Evolutionary conservation across 768 basidiomycete genomes (phyloP).

Genomic region (Tylopilus sp.): DNA sequence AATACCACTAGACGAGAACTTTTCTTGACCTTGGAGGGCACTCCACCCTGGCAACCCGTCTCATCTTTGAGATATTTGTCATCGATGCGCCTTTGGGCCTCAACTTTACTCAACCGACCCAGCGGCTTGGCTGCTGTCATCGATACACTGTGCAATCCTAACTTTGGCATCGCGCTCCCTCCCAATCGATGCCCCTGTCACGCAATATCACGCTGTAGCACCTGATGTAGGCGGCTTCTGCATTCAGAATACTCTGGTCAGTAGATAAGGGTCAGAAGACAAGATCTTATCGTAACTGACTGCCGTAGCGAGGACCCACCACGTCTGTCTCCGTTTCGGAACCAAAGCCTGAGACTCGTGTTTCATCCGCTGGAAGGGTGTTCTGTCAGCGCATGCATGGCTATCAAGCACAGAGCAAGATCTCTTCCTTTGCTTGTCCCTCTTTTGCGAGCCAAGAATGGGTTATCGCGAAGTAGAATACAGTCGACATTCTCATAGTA

Average conservation of each 20-base stretch:
- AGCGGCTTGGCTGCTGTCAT: constrained; percentile 70
- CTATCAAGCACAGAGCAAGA: too few species aligned
- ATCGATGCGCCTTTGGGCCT: constrained; percentile 88
- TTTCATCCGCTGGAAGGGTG: too few species aligned
- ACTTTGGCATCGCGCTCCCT: constrained; percentile 64
- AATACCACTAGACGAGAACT: constrained; percentile 87
- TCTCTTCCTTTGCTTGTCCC: too few species aligned
- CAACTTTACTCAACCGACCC: constrained; percentile 86
- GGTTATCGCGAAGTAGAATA: too few species aligned
- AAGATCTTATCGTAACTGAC: constrained; percentile 24
- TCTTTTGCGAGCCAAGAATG: too few species aligned
- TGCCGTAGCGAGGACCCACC: constrained; percentile 29
- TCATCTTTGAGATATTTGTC: constrained; percentile 92
- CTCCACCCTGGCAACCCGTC: constrained; percentile 94
- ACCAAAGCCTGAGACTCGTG: too few species aligned
- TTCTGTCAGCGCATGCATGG: too few species aligned
- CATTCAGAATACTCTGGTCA: too few species aligned
- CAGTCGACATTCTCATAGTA: too few species aligned
- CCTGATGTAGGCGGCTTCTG: too few species aligned
- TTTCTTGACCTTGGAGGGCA: constrained; percentile 99
- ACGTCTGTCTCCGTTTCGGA: constrained; percentile 23
- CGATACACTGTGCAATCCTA: constrained; percentile 69
- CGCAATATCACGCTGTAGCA: too few species aligned
- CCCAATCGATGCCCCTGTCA: constrained; percentile 13
- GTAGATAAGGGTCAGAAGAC: too few species aligned